A percentile compares a stretch with the other conserved stretches of the same genome.
phyloP scores from a whole-genome alignment of 2,329 filamentous ascomycete genomes.

The Canariomyces notabilis region DNA sequence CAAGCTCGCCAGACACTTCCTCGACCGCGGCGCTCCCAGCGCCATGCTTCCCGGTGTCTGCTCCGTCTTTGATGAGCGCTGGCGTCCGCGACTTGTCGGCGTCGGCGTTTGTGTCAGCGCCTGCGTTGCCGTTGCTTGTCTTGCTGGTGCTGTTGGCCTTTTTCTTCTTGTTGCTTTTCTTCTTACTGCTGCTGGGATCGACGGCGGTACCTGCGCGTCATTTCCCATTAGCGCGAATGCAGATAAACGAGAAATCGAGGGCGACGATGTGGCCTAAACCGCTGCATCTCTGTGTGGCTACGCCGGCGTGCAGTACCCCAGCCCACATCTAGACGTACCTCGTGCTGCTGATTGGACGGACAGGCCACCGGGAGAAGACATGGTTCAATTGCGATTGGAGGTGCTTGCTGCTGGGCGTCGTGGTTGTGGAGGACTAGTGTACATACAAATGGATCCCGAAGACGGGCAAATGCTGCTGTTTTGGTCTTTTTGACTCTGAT shows the following conservation, averaged over 20 bases:
- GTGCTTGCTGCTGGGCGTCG: slow-evolving; percentile 6
- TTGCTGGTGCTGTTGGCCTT: slow-evolving; percentile 44
- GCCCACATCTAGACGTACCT: slow-evolving; percentile 26
- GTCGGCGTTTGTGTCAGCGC: slow-evolving; percentile 31
- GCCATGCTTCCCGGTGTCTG: slow-evolving; percentile 21
- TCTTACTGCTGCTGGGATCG: slow-evolving; percentile 40
- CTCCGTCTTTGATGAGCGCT: slow-evolving; percentile 10
- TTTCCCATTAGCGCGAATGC: slow-evolving; percentile 24
- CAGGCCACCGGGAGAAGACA: slow-evolving; percentile 35
- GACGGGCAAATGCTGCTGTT: not conserved
- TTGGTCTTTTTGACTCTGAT: slow-evolving; percentile 1
- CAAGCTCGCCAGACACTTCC: slow-evolving; percentile 42
- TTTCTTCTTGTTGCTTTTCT: slow-evolving; percentile 57
- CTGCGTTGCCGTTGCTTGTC: slow-evolving; percentile 53
- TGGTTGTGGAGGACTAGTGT: slow-evolving; percentile 11
- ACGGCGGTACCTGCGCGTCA: slow-evolving; percentile 17
- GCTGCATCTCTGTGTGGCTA: too few relatives aligned
- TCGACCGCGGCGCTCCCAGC: slow-evolving; percentile 30
- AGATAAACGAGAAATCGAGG: slow-evolving; percentile 15
- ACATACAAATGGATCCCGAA: slow-evolving; percentile 4
- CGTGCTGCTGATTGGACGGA: slow-evolving; percentile 27
- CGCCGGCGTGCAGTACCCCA: slow-evolving; percentile 5
- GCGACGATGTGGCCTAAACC: slow-evolving; percentile 14
- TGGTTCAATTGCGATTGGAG: slow-evolving; percentile 26
- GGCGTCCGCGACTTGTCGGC: slow-evolving; percentile 15